Evolutionary conservation across 768 basidiomycete species (phyloP).

Genomic region (Tricholoma sp.): DNA sequence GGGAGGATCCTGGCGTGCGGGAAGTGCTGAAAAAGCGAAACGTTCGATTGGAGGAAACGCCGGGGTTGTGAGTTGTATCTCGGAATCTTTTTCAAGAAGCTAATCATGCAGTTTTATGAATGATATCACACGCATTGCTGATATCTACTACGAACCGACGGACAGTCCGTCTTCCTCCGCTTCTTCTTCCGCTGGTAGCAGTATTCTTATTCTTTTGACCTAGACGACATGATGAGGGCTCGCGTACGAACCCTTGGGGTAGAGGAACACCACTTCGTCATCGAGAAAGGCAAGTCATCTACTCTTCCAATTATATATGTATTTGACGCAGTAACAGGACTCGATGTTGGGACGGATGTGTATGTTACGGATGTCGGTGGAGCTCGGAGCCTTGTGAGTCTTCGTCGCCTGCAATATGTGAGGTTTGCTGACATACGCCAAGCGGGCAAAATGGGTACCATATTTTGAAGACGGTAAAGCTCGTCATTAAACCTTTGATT

Average conservation of each 20-base stretch:
- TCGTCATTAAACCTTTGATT: neutral
- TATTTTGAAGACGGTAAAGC: slow-evolving; percentile 66
- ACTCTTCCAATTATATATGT: neutral
- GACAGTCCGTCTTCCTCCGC: slow-evolving; percentile 43
- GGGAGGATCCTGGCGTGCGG: slow-evolving; percentile 53
- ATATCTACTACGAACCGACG: slow-evolving; percentile 51
- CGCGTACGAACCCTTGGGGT: slow-evolving; percentile 69
- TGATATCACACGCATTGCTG: slow-evolving; percentile 57
- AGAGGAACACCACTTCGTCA: slow-evolving; percentile 61
- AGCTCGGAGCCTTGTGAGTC: slow-evolving; percentile 42
- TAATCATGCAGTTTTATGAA: slow-evolving; percentile 61
- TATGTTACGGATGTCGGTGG: slow-evolving; percentile 72
- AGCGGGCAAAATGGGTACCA: slow-evolving; percentile 67
- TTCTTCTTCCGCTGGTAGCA: neutral
- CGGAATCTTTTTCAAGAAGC: neutral
- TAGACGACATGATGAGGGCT: slow-evolving; percentile 71
- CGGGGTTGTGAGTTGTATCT: slow-evolving; percentile 57
- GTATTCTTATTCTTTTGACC: slow-evolving; percentile 2
- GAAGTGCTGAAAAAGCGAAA: slow-evolving; percentile 45
- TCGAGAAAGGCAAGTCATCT: slow-evolving; percentile 45
- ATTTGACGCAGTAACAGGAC: slow-evolving; percentile 15
- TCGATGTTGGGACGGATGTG: slow-evolving; percentile 47
- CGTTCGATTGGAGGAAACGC: slow-evolving; percentile 51
- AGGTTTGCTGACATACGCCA: neutral
- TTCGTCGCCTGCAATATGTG: neutral